Conservation (phyloP, 2,329 filamentous ascomycete species). For the Colletotrichum plurivorum region DNA sequence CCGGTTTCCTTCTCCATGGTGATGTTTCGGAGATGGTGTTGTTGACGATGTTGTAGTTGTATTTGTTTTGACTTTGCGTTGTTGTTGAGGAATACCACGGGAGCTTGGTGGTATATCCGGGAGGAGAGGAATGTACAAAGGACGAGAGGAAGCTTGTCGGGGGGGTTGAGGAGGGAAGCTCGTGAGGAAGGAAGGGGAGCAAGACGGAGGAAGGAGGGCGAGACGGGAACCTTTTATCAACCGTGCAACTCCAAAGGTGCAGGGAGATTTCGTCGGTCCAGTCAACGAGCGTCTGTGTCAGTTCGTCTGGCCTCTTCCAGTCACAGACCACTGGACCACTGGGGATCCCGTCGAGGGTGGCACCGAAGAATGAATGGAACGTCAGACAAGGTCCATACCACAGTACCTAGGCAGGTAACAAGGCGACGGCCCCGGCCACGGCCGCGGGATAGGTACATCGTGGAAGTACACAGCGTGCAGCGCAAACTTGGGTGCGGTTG, state of each 20-base stretch:
- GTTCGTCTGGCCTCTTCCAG: slow-evolving; percentile 11
- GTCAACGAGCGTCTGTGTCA: slow-evolving; percentile 35
- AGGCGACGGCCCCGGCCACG: background rate
- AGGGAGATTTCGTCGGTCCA: slow-evolving; percentile 17
- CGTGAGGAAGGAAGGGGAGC: slow-evolving; percentile 18
- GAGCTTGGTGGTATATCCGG: slow-evolving; percentile 22
- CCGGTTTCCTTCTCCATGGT: slow-evolving; percentile 38
- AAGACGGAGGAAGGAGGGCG: slow-evolving; percentile 13
- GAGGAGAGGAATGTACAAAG: slow-evolving; percentile 3
- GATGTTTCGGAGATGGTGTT: slow-evolving; percentile 3
- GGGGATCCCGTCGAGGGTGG: slow-evolving; percentile 14
- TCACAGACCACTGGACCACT: background rate
- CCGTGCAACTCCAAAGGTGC: slow-evolving; percentile 9
- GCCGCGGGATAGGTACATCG: background rate
- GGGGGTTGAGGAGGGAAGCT: slow-evolving; percentile 23
- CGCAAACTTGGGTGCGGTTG: background rate
- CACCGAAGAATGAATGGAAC: slow-evolving; percentile 24
- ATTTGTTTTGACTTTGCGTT: slow-evolving; percentile 10
- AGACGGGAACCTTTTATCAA: slow-evolving; percentile 37
- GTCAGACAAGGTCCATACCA: slow-evolving; percentile 19
- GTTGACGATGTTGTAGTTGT: background rate
- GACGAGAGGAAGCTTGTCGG: slow-evolving; percentile 32
- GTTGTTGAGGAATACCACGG: slow-evolving; percentile 7
- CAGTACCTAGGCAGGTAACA: too few relatives aligned
- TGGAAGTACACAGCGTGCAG: too few relatives aligned